These are phyloP conservation scores for Hypoxylon sp. DNA, from an alignment of 2,329 filamentous ascomycete species.

Conservation along the genomic window DNA sequence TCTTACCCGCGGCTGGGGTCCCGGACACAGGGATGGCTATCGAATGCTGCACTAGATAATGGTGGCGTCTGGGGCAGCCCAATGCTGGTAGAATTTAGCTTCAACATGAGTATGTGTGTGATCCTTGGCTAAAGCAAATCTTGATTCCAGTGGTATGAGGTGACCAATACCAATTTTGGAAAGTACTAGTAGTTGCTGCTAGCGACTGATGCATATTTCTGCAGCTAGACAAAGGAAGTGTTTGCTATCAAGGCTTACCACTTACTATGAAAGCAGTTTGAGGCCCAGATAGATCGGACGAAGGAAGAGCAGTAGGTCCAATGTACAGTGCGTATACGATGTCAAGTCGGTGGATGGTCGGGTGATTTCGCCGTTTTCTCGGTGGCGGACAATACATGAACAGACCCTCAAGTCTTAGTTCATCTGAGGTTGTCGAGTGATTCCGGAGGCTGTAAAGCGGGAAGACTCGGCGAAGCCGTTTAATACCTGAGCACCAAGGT, in stretches of 20 bases:
- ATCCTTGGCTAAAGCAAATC: constrained; percentile 30
- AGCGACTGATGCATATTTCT: constrained; percentile 11
- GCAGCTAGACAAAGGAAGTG: constrained; percentile 18
- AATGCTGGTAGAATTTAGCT: constrained; percentile 41
- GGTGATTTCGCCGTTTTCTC: constrained; percentile 1
- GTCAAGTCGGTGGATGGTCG: constrained; percentile 2
- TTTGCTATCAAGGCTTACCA: constrained; percentile 22
- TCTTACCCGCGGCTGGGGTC: constrained; percentile 45
- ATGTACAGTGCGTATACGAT: neutral
- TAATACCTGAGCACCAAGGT: constrained; percentile 18
- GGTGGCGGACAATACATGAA: constrained; percentile 16
- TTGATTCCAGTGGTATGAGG: constrained; percentile 6
- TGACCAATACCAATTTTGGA: constrained; percentile 16
- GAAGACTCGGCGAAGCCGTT: constrained; percentile 16
- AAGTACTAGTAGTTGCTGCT: constrained; percentile 9
- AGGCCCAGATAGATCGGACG: constrained; percentile 17
- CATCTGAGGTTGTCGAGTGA: constrained; percentile 29
- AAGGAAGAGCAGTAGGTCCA: neutral
- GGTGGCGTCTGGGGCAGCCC: constrained; percentile 46
- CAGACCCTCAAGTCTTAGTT: constrained; percentile 27
- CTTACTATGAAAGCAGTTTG: constrained; percentile 12
- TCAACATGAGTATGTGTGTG: constrained; percentile 27
- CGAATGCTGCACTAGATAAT: constrained; percentile 33
- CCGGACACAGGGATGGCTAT: constrained; percentile 36
- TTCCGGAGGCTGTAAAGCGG: constrained; percentile 17